These are phyloP conservation scores for Umbellularia californica DNA, from an alignment of 164 flowering plant species.

Conservation along the genomic window DNA sequence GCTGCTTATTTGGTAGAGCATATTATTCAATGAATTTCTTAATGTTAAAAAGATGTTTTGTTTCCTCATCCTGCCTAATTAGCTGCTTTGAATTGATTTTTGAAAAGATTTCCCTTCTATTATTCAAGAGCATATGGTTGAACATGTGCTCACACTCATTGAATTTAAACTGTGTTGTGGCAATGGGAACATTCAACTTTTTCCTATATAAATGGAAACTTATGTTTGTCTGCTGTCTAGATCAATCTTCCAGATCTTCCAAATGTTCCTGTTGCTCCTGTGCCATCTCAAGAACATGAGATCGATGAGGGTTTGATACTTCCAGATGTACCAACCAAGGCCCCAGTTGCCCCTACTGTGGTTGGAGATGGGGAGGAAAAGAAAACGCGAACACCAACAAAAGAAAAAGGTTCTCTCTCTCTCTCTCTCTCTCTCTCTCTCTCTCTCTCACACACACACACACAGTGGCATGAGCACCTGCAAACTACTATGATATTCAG, in stretches of 20 bases:
- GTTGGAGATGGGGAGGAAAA: slow-evolving; percentile 25
- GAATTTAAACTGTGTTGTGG: background rate
- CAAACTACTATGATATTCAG: too few species aligned
- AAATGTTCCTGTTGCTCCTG: slow-evolving; percentile 58
- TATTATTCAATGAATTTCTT: too few species aligned
- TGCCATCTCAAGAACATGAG: slow-evolving; percentile 22
- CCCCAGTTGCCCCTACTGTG: slow-evolving; percentile 38
- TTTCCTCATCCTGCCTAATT: background rate
- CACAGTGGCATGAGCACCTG: too few species aligned
- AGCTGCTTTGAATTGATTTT: background rate
- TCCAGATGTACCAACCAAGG: slow-evolving; percentile 84
- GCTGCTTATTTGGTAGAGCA: too few species aligned
- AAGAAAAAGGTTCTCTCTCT: slow-evolving; percentile 56
- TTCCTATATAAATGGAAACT: background rate
- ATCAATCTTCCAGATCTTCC: slow-evolving; percentile 72
- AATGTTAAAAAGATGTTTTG: background rate
- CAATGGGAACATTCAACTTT: background rate
- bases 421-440: slow-evolving; percentile 21
- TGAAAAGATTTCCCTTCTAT: background rate
- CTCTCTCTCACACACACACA: background rate
- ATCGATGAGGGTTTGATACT: slow-evolving; percentile 44
- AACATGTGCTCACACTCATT: background rate
- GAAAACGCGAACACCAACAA: slow-evolving; percentile 25
- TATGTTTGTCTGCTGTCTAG: slow-evolving; percentile 24
- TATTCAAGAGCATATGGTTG: background rate